Evolutionary conservation across 345 rosid species (phyloP).

Genomic region (Populus alba): DNA sequence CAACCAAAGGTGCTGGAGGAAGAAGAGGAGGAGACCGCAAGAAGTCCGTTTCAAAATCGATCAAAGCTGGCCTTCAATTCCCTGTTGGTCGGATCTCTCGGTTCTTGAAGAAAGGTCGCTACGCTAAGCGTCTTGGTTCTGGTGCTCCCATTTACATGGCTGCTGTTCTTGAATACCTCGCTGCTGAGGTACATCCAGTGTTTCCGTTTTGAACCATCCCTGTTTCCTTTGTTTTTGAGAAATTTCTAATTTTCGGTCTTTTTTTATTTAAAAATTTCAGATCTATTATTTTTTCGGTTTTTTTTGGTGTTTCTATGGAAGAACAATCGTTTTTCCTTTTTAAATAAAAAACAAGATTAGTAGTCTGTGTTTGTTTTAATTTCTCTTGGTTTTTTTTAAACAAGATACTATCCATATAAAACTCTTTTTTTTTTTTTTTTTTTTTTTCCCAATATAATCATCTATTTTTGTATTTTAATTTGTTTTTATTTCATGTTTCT

Average conservation of each 20-base stretch:
- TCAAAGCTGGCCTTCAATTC: slow-evolving; percentile 22
- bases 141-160: slow-evolving; percentile 24
- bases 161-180: slow-evolving; percentile 27
- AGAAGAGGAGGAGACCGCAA: slow-evolving; percentile 21
- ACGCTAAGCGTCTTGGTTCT: slow-evolving; percentile 14
- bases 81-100: slow-evolving; percentile 25
- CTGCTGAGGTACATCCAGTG: slow-evolving; percentile 18
- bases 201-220: background rate
- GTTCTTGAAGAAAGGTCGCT: slow-evolving; percentile 24
- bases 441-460: too few species aligned
- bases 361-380: too few species aligned
- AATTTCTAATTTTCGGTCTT: background rate
- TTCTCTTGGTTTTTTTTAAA: too few species aligned
- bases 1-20: slow-evolving; percentile 23
- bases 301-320: too few species aligned
- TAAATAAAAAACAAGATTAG: too few species aligned
- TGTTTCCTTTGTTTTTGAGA: background rate
- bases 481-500: too few species aligned
- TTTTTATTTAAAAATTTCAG: background rate
- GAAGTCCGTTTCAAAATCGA: slow-evolving; percentile 21
- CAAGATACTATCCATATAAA: too few species aligned
- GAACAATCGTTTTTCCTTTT: too few species aligned
- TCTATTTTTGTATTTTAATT: too few species aligned
- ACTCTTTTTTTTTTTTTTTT: too few species aligned
- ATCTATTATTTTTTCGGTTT: background rate